Base-by-base conservation (phyloP, 2,329 filamentous ascomycete genomes). In the Sarocladiaceae sp. region DNA sequence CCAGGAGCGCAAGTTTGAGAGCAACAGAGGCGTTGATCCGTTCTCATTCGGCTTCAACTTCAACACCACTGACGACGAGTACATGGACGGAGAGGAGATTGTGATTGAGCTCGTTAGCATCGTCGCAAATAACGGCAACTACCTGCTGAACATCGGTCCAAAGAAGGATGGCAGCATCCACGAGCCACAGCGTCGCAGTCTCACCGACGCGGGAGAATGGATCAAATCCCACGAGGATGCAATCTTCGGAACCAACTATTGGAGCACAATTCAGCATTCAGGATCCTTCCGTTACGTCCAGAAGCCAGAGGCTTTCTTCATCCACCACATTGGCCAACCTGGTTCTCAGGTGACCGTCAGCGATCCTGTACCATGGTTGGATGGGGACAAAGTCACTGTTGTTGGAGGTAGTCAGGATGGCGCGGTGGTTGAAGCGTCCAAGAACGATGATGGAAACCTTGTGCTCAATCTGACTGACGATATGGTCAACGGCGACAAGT, bases 41-140 rank as follows among this genome's bases (percentile, higher is more conserved):
- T 79, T 67, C 51, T 69, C 63, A 47, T 80, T 79, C 51, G 76
- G 76, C 4, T 80, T 73, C 58, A 80, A 81, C 53, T 62, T 68
- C 4, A 73, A 73, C 1, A 81, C 76, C 0, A 64, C 69, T 0
- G 51, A 59, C 2, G 54, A 51, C 1, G 62, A 59, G 6, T 78
- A 78, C 54, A 71, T 80, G 43, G 26, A n/a, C 4, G 34, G 19
- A 50, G 7, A 68, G 51, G 37, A 67, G 47, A 45, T 65, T 62
- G 32, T 58, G 48, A 46, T 64, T 66, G n/a, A 65, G 54, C 47
- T 62, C 53, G 33, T 61, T 61, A n/a, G 51, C 42, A 40, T 57
- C 53, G 15, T 39, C 10, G 12, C 34, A 4, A 39, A 39, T 21
- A 39, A 39, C 34, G 73, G 73, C 1, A 79, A 79, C 49, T 64